Conservation (phyloP, 768 basidiomycete genomes). For the Boletus fagicola region DNA sequence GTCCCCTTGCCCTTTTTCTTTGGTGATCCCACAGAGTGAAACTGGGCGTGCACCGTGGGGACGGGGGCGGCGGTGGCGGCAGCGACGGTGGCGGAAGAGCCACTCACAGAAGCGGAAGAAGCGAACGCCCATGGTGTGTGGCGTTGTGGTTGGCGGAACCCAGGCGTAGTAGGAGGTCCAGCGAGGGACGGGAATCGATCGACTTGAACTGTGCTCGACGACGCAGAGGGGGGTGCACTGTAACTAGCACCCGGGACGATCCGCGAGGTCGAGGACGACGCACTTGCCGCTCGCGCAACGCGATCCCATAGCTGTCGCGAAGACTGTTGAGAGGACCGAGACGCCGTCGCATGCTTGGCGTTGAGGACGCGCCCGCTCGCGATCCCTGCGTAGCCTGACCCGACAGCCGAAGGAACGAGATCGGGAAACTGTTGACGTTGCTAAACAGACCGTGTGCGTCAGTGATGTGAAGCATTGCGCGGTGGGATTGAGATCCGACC, state of each 20-base stretch:
- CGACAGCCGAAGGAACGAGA: conserved; percentile 54
- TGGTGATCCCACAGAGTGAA: background rate
- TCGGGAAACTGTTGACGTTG: conserved; percentile 87
- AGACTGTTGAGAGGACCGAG: conserved; percentile 52
- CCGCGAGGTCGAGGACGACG: conserved; percentile 40
- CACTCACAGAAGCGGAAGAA: conserved; percentile 7
- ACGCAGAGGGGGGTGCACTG: conserved; percentile 17
- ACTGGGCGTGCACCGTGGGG: background rate
- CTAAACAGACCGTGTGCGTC: conserved; percentile 35
- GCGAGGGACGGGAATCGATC: conserved; percentile 34
- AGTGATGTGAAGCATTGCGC: background rate
- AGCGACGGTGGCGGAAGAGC: background rate
- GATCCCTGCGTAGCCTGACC: conserved; percentile 74
- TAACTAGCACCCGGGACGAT: conserved; percentile 14
- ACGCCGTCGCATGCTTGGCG: conserved; percentile 71
- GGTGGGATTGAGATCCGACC: conserved; percentile 47
- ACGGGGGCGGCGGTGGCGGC: too few relatives aligned
- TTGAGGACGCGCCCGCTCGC: conserved; percentile 80
- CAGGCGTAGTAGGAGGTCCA: conserved; percentile 2
- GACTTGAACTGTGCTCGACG: conserved; percentile 26
- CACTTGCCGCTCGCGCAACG: conserved; percentile 75
- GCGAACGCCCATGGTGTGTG: conserved; percentile 60
- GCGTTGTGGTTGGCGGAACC: conserved; percentile 46
- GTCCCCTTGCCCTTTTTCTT: conserved; percentile 12
- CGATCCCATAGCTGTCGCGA: conserved; percentile 81